A percentile compares a stretch with the other conserved stretches of the same genome.
Evolutionary conservation across 2,329 filamentous ascomycete species (phyloP).

Genomic region (Pseudogymnoascus sp.): DNA sequence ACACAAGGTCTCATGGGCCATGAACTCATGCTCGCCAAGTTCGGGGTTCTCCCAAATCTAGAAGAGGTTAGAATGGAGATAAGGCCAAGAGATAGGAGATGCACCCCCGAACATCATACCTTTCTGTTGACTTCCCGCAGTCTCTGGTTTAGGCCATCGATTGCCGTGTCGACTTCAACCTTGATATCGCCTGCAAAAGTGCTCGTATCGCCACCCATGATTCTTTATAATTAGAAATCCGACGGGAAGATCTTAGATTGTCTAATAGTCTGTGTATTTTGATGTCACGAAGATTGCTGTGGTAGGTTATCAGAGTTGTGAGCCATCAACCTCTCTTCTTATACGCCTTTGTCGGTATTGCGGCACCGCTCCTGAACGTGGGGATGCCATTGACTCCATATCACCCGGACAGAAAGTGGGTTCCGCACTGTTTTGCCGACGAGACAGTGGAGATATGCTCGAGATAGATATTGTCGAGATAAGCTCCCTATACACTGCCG

Average conservation of each 20-base stretch:
- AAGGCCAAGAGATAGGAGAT: neutral
- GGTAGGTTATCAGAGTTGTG: neutral
- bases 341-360: neutral
- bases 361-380: neutral
- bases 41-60: conserved; percentile 45
- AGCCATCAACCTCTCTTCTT: neutral
- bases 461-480: neutral
- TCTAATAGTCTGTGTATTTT: neutral
- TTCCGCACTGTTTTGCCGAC: conserved; percentile 1
- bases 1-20: conserved; percentile 42
- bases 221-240: neutral
- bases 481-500: neutral
- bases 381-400: neutral
- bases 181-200: neutral
- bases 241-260: neutral
- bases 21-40: conserved; percentile 39
- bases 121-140: neutral
- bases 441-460: neutral
- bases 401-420: neutral
- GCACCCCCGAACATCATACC: neutral
- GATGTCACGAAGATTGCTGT: neutral
- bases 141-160: neutral
- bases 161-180: neutral
- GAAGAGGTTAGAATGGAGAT: neutral
- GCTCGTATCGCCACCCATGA: neutral